Evolutionary conservation across 805 yeast species (phyloP), one percentile per base, ranked within the genome.

Genomic region (Candida mattraensis): DNA sequence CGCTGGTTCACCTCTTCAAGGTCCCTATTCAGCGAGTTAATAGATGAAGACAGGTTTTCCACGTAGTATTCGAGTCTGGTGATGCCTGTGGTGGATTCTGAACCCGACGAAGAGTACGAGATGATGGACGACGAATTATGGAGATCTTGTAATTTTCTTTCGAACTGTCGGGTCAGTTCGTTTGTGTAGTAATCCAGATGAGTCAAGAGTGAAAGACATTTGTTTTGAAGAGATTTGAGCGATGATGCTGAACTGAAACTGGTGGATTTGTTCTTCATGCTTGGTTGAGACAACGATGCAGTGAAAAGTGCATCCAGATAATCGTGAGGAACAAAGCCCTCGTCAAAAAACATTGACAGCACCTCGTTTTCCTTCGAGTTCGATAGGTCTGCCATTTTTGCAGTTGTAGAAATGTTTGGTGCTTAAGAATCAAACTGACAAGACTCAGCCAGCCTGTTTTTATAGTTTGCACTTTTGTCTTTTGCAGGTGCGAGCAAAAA

Each of bases 1-100:
- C 63, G 49, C 15, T 21, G 16, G 18, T 58, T 58, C 17, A 67
- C 58, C 4, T 53, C 53, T 0, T 42, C 39, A 14, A 79, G 51
- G 37, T 78, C 80, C 5, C 67, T 64, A 29, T 76, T 72, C 24
- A 83, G 54, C 3, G 84, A 67, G 27, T 72, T 66, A 16, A 81
- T 73, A 0, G 87, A 72, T 34, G 77, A 73, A 11, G 74, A 69
- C 30, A 83, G 58, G 1, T 80, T 73, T 28, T 79, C 83, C 27
- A 79, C 61, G 51, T 81, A 82, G 55, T 82, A 82, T 45, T 81
- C 83, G 30, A 83, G 59, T 40, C 86, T 67, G 7, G 83, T 73
- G 1, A 77, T 68, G 7, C 74, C 72, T 5, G 34, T 32, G 11
- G 20, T 39, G 15, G 38, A 13, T 8, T 16, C 29, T n/a, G n/a